A percentile compares a stretch with the other conserved stretches of the same genome.
phyloP scores from a whole-genome alignment of 2,329 filamentous ascomycete species.

The Elsinoe perseae region DNA sequence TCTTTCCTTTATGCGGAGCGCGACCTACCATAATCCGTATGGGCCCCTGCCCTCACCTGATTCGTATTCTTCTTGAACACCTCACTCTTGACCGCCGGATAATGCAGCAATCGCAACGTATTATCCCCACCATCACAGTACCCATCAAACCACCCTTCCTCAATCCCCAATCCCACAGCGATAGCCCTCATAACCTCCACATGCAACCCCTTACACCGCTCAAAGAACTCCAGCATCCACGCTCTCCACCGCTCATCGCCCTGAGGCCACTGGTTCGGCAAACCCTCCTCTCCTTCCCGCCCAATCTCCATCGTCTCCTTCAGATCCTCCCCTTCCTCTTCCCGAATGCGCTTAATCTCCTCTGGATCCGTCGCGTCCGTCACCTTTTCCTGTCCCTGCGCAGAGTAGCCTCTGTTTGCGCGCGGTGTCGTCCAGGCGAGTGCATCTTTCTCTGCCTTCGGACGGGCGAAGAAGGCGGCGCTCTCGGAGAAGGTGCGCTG shows the following conservation, averaged over 20 bases:
- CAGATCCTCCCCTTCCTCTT: slow-evolving; percentile 42
- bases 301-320: slow-evolving; percentile 58
- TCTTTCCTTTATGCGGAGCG: background rate
- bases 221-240: slow-evolving; percentile 69
- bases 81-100: slow-evolving; percentile 49
- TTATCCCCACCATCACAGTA: slow-evolving; percentile 66
- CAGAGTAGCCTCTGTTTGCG: slow-evolving; percentile 44
- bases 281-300: slow-evolving; percentile 50
- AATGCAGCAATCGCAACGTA: slow-evolving; percentile 46
- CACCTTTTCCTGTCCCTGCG: slow-evolving; percentile 59
- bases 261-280: slow-evolving; percentile 75
- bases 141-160: slow-evolving; percentile 72
- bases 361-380: slow-evolving; percentile 47
- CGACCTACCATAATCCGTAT: slow-evolving; percentile 55
- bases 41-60: slow-evolving; percentile 61
- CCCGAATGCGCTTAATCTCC: slow-evolving; percentile 53
- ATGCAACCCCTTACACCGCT: slow-evolving; percentile 66
- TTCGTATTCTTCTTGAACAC: slow-evolving; percentile 45
- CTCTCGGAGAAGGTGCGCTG: slow-evolving; percentile 38
- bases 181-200: slow-evolving; percentile 58
- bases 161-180: slow-evolving; percentile 54
- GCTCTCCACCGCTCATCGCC: slow-evolving; percentile 58
- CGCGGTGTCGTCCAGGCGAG: slow-evolving; percentile 55
- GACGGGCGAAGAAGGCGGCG: slow-evolving; percentile 61
- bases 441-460: slow-evolving; percentile 54